Conservation (phyloP, 108 stramenopile species). For the Licmophora abbreviata region DNA sequence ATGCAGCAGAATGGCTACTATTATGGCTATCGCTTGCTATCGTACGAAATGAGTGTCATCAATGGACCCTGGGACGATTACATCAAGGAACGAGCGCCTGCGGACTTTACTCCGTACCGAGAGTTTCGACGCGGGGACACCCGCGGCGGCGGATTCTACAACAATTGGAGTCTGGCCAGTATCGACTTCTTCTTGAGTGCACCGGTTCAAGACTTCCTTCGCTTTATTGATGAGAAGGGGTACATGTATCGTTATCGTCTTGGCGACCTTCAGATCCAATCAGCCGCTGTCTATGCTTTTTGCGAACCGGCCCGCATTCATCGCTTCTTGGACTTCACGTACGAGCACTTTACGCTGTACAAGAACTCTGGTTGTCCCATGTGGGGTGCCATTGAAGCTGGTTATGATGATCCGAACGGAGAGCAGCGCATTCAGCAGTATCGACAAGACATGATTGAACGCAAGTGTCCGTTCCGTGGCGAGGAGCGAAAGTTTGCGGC, state of each 20-base stretch:
- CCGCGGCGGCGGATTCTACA: slow-evolving; percentile 64
- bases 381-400: slow-evolving; percentile 52
- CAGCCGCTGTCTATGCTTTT: slow-evolving; percentile 53
- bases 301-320: slow-evolving; percentile 50
- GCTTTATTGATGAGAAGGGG: slow-evolving; percentile 54
- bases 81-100: not conserved
- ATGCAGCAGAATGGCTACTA: slow-evolving; percentile 36
- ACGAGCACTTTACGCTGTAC: slow-evolving; percentile 53
- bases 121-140: slow-evolving; percentile 20
- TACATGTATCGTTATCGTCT: slow-evolving; percentile 57
- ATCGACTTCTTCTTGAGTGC: slow-evolving; percentile 37
- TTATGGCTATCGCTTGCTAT: slow-evolving; percentile 65
- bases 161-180: slow-evolving; percentile 70
- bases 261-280: slow-evolving; percentile 74
- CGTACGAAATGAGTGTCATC: slow-evolving; percentile 50
- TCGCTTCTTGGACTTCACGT: slow-evolving; percentile 73
- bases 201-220: slow-evolving; percentile 39
- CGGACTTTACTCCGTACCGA: slow-evolving; percentile 11
- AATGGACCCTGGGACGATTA: slow-evolving; percentile 24
- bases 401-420: slow-evolving; percentile 35
- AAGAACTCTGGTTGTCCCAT: slow-evolving; percentile 28
- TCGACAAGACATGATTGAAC: not conserved
- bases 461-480: not conserved
- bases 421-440: not conserved
- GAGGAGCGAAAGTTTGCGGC: not conserved